phyloP scores from a whole-genome alignment of 495 filamentous ascomycete species.

The Pseudomonodictys pantanalensis region DNA sequence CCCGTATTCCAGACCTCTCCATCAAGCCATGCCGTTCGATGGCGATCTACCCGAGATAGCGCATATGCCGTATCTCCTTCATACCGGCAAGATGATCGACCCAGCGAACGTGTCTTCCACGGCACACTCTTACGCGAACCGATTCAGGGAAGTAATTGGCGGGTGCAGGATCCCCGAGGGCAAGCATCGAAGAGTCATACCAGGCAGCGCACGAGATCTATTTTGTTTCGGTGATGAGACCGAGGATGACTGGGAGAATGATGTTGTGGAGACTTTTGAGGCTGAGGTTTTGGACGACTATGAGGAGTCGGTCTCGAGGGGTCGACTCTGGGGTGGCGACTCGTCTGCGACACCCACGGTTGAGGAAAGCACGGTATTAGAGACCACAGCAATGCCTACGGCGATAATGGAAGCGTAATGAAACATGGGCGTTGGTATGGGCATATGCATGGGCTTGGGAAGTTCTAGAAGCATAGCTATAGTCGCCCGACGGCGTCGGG shows the following conservation, averaged over 20 bases:
- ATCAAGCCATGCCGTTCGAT: conserved; percentile 39
- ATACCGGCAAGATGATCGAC: conserved; percentile 27
- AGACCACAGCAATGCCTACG: too few species aligned
- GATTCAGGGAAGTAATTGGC: conserved; percentile 36
- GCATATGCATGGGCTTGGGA: too few species aligned
- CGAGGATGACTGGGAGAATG: conserved; percentile 32
- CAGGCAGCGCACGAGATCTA: conserved; percentile 35
- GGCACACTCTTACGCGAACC: conserved; percentile 16
- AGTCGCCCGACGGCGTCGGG: too few species aligned
- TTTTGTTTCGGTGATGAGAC: conserved; percentile 40
- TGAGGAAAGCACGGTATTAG: too few species aligned
- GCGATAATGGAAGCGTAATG: too few species aligned
- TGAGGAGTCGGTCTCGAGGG: not conserved
- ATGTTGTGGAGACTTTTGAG: conserved; percentile 2
- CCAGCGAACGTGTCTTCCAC: not conserved
- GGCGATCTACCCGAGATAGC: conserved; percentile 40
- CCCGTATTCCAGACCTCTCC: conserved; percentile 29
- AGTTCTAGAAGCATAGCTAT: too few species aligned
- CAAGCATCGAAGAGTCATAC: conserved; percentile 19
- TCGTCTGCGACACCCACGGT: too few species aligned
- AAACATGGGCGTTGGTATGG: too few species aligned
- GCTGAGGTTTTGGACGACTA: not conserved
- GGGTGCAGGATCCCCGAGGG: conserved; percentile 34
- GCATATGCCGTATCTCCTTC: conserved; percentile 35
- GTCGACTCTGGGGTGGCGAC: not conserved